Evolutionary conservation across 305 asterid species (phyloP).

Genomic region (Solanum hybrid): DNA sequence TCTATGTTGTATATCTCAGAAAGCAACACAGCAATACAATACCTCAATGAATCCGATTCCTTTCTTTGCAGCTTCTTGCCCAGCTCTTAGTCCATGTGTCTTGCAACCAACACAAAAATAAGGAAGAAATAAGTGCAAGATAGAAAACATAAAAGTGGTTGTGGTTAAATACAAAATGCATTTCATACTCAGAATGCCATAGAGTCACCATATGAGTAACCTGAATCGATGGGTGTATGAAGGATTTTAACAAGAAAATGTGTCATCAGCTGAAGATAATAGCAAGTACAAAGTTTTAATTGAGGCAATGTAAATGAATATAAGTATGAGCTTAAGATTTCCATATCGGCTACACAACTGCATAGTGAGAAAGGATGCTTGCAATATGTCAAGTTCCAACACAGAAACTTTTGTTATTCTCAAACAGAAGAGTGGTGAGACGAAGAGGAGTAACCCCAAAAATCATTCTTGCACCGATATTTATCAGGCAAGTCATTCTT

Average conservation of each 20-base stretch:
- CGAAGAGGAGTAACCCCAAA: neutral
- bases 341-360: neutral
- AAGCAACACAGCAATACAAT: neutral
- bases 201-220: neutral
- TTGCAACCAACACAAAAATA: slow-evolving; percentile 15
- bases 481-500: neutral
- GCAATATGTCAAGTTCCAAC: neutral
- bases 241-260: neutral
- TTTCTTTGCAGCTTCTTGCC: slow-evolving; percentile 52
- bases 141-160: neutral
- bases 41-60: slow-evolving; percentile 79
- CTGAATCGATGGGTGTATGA: neutral
- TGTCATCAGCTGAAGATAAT: neutral
- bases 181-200: neutral
- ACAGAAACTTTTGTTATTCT: neutral
- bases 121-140: neutral
- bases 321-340: neutral
- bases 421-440: neutral
- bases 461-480: neutral
- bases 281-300: neutral
- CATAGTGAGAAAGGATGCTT: neutral
- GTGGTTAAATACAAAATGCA: neutral
- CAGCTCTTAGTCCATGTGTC: slow-evolving; percentile 85
- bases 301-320: neutral
- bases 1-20: neutral